Base-by-base conservation (phyloP, 805 yeast species). In the Lipomyces chichibuensis region DNA sequence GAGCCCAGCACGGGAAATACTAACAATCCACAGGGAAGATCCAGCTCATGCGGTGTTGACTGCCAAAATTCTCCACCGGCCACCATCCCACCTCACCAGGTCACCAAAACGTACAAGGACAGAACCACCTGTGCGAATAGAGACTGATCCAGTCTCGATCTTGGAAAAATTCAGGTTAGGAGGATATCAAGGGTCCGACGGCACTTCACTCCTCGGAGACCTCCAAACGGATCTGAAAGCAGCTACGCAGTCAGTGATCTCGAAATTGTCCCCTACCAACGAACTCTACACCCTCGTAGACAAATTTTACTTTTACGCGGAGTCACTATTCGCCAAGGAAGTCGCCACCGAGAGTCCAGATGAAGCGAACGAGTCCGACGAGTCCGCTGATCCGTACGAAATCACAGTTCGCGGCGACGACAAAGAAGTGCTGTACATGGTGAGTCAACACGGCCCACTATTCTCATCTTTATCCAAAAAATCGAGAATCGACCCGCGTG, bases 401-500 rank as follows among this genome's bases (percentile, higher is more conserved):
- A 71, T 65, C 23, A 39, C 59, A 20, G 56, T 43, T 32, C 67
- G 73, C 32, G 69, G 71, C 1, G 65, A 65, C n/a, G 69, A 66
- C 20, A 65, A 63, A 29, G 95, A 93, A 77, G 85, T 92, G 0
- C 83, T 84, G 68, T 84, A 83, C 66, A 77, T 88, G 43, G 78
- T 85, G 9, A 86, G 89, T 2, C 84, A 85, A 23, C 84, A 84
- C 54, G 92, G 88, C 53, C 96, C 97, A 14, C 80, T 95, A 60
- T 94, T 95, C 75, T 84, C 97, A 5, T 88, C 97, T 0, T 78
- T 88, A 49, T 83, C 85, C 43, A 83, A 85, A 35, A 89, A 86
- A 73, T 91, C 98, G 0, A 80, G 84, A 25, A 78, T 92, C 62
- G 98, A 95, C 75, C 85, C 88, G 57, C 85, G 97, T 69, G 87